phyloP scores from a whole-genome alignment of 2,329 filamentous ascomycete species.

The Chaetomiaceae sp. region DNA sequence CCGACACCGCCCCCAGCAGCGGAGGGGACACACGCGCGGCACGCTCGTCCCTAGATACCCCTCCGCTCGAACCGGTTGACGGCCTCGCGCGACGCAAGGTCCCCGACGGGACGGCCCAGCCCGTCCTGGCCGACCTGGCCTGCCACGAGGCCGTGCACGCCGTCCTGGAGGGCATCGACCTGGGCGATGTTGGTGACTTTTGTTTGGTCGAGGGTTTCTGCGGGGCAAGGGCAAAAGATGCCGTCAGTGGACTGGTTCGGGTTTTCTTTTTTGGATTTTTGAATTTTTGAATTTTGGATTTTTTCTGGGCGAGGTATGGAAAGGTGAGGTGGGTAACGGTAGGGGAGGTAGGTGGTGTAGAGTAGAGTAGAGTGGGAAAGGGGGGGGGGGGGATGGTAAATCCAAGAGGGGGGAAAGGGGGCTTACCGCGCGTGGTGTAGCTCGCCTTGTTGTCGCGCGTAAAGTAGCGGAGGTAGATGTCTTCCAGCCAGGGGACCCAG shows the following conservation, averaged over 20 bases:
- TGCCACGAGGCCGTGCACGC: slow-evolving; percentile 57
- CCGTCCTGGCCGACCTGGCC: slow-evolving; percentile 66
- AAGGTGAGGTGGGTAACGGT: neutral
- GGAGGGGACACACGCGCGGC: slow-evolving; percentile 41
- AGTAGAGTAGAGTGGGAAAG: neutral
- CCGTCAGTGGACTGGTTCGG: no score
- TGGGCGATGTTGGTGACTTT: slow-evolving; percentile 65
- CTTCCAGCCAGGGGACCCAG: slow-evolving; percentile 75
- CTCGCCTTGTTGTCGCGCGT: slow-evolving; percentile 73
- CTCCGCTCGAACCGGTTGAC: slow-evolving; percentile 62
- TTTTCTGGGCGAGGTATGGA: no score
- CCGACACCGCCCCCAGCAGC: slow-evolving; percentile 10
- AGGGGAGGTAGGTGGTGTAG: neutral
- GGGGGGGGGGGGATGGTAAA: neutral
- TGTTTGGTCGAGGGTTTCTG: slow-evolving; percentile 63
- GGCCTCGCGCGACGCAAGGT: slow-evolving; percentile 59
- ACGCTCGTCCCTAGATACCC: no score
- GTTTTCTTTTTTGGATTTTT: no score
- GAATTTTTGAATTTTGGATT: no score
- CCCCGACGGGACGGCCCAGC: slow-evolving; percentile 59
- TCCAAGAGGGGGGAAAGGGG: neutral
- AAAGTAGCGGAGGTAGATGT: slow-evolving; percentile 67
- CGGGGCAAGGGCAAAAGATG: no score
- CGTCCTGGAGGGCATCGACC: slow-evolving; percentile 65
- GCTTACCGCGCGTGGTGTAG: slow-evolving; percentile 62